phyloP scores from a whole-genome alignment of 2,329 filamentous ascomycete genomes.

The Nemania sp. region DNA sequence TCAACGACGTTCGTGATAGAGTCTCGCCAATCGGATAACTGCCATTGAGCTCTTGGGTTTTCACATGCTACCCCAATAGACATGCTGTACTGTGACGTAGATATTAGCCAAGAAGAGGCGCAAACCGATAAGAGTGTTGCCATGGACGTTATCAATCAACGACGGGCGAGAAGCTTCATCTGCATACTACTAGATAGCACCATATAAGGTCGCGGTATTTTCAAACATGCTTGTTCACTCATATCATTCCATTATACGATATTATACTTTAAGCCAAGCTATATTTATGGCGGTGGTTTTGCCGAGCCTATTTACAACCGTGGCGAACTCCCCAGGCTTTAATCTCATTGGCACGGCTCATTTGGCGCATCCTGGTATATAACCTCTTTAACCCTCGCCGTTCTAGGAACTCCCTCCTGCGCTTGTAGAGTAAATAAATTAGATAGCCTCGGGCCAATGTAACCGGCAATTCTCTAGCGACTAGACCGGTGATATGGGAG shows the following conservation, averaged over 20 bases:
- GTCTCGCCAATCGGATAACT: not conserved
- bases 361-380: conserved; percentile 26
- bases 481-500: conserved; percentile 14
- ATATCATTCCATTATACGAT: not conserved
- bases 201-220: not conserved
- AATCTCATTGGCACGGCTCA: conserved; percentile 38
- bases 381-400: conserved; percentile 30
- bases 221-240: conserved; percentile 1
- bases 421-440: conserved; percentile 32
- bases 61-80: not conserved
- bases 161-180: not conserved
- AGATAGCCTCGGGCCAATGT: conserved; percentile 20
- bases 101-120: not conserved
- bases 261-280: conserved; percentile 14
- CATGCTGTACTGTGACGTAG: not conserved
- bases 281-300: conserved; percentile 13
- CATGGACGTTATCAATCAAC: not conserved
- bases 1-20: not conserved
- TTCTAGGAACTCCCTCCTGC: conserved; percentile 26
- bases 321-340: conserved; percentile 20
- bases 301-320: conserved; percentile 26
- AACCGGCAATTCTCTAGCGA: conserved; percentile 30
- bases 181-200: conserved; percentile 1
- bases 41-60: not conserved
- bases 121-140: conserved; percentile 8